These are phyloP conservation scores for Metschnikowia hibisci DNA, from an alignment of 805 yeast species.

Conservation along the genomic window DNA sequence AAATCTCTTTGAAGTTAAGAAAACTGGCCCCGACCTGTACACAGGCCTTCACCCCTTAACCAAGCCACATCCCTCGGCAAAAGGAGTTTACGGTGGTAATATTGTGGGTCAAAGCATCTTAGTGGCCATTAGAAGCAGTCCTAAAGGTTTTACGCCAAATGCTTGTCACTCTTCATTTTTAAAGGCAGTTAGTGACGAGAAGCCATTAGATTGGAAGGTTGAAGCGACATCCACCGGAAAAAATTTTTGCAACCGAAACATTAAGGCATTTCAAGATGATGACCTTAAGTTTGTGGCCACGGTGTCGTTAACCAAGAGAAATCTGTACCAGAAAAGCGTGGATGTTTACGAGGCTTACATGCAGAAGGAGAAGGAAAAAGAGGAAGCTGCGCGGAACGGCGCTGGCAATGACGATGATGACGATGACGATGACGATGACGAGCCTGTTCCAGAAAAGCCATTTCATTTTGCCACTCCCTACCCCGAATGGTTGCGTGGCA, in stretches of 20 bases:
- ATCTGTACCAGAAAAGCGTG: conserved; percentile 22
- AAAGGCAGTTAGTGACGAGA: conserved; percentile 33
- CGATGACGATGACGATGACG: conserved; percentile 24
- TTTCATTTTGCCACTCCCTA: conserved; percentile 33
- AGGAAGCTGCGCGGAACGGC: conserved; percentile 5
- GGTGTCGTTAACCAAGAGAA: conserved; percentile 34
- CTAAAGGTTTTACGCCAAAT: conserved; percentile 37
- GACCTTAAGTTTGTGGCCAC: conserved; percentile 30
- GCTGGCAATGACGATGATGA: conserved; percentile 23
- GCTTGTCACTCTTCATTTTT: conserved; percentile 40
- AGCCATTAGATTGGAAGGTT: conserved; percentile 29
- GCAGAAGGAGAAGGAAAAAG: conserved; percentile 6
- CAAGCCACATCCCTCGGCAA: conserved; percentile 26
- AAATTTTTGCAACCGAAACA: conserved; percentile 32
- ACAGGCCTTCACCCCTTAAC: conserved; percentile 17
- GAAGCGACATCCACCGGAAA: conserved; percentile 34
- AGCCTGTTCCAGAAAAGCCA: conserved; percentile 23
- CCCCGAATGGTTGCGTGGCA: conserved; percentile 27
- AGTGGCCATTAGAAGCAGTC: conserved; percentile 34
- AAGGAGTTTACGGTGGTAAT: conserved; percentile 43
- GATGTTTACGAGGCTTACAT: conserved; percentile 22
- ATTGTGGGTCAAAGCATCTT: conserved; percentile 32
- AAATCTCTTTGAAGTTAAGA: conserved; percentile 8
- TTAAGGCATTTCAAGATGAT: conserved; percentile 29
- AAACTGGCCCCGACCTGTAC: conserved; percentile 6